These are phyloP conservation scores for Sporisorium scitamineum DNA, from an alignment of 1,284 basidiomycete genomes.

Conservation along the genomic window DNA sequence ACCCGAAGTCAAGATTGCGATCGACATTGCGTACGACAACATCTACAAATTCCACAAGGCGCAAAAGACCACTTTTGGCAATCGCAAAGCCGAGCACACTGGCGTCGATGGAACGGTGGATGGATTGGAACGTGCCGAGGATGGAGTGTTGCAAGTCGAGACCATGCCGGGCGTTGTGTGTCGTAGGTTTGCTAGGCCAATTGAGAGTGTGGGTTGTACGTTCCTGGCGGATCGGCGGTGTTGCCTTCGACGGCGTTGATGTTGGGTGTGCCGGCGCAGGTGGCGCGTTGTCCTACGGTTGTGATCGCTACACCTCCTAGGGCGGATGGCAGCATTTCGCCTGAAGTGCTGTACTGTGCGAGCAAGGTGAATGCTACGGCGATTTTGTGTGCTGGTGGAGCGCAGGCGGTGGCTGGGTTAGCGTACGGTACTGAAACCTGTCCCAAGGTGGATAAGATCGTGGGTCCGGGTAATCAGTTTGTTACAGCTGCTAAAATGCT, in stretches of 20 bases:
- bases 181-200: constrained; percentile 85
- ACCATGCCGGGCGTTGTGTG: constrained; percentile 92
- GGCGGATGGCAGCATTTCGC: constrained; percentile 64
- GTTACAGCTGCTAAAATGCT: constrained; percentile 99
- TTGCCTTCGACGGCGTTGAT: constrained; percentile 97
- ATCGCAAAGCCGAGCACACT: constrained; percentile 72
- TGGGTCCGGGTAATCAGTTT: constrained; percentile 99
- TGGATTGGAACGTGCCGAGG: constrained; percentile 73
- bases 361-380: constrained; percentile 60
- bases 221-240: constrained; percentile 96
- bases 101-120: constrained; percentile 28
- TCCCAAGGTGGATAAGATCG: constrained; percentile 98
- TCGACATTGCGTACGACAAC: constrained; percentile 92
- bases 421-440: constrained; percentile 95
- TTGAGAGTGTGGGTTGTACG: constrained; percentile 96
- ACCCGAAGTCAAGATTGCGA: constrained; percentile 77
- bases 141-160: constrained; percentile 80
- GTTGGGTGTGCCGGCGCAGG: constrained; percentile 97
- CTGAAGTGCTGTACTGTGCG: constrained; percentile 68
- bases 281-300: constrained; percentile 91
- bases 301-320: constrained; percentile 95
- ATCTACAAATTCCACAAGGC: constrained; percentile 74
- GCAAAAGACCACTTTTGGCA: constrained; percentile 65
- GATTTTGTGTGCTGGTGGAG: constrained; percentile 80
- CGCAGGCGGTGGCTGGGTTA: constrained; percentile 95